Conservation (phyloP, 495 filamentous ascomycete species). For the Xylaria castorea region DNA sequence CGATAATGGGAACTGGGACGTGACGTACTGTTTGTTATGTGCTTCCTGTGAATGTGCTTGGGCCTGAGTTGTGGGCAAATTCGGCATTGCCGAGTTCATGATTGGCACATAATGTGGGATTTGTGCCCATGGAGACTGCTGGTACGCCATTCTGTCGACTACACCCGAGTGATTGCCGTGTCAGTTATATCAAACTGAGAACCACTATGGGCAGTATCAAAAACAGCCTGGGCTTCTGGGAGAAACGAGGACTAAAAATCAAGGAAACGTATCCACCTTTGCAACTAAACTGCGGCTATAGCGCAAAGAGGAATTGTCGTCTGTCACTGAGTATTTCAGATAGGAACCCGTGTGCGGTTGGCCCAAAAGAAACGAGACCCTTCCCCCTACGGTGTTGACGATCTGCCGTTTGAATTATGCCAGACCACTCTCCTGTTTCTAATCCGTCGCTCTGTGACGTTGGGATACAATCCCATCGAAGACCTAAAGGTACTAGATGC, state of each 20-base stretch:
- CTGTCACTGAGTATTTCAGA: neutral
- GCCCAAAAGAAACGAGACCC: neutral
- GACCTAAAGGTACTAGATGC: neutral
- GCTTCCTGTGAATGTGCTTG: conserved; percentile 32
- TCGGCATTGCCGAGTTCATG: conserved; percentile 41
- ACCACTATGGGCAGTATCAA: neutral
- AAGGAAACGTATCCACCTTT: neutral
- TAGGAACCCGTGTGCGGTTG: neutral
- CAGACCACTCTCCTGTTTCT: conserved; percentile 27
- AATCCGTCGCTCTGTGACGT: conserved; percentile 18
- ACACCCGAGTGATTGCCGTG: conserved; percentile 29
- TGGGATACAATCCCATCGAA: conserved; percentile 27
- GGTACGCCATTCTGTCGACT: conserved; percentile 37
- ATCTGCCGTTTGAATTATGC: conserved; percentile 10
- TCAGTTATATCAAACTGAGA: neutral
- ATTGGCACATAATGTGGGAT: conserved; percentile 41
- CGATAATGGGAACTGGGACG: neutral
- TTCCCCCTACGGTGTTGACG: neutral
- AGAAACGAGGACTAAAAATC: neutral
- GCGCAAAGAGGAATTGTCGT: neutral
- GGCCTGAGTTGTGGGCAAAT: conserved; percentile 34
- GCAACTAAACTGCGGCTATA: neutral
- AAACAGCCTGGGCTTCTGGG: neutral
- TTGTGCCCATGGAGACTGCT: conserved; percentile 38
- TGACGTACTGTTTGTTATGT: conserved; percentile 33